These are phyloP conservation scores for Lolium perenne DNA, from an alignment of 176 grass and related monocot genomes.

Conservation along the genomic window DNA sequence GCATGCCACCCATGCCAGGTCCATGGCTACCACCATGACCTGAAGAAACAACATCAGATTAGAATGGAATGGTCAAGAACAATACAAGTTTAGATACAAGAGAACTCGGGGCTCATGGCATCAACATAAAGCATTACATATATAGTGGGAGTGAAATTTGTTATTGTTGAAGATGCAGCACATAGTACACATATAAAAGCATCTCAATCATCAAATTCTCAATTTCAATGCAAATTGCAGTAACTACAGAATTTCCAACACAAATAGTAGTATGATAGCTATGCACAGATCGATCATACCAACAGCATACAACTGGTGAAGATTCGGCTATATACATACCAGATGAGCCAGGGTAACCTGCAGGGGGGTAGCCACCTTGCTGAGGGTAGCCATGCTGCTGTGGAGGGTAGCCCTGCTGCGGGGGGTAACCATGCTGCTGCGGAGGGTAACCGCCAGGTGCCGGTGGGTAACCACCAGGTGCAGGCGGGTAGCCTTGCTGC, in stretches of 20 bases:
- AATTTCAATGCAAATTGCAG: not conserved
- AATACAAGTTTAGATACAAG: not conserved
- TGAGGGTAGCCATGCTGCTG: not conserved
- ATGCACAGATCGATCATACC: not conserved
- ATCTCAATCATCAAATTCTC: not conserved
- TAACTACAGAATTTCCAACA: not conserved
- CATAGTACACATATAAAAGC: not conserved
- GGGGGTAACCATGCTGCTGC: not conserved
- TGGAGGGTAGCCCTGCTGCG: not conserved
- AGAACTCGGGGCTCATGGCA: not conserved
- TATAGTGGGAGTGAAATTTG: not conserved
- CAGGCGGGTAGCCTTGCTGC: not conserved
- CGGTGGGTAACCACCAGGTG: too few relatives aligned
- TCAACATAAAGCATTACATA: not conserved
- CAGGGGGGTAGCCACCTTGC: slow-evolving; percentile 22
- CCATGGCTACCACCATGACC: slow-evolving; percentile 54
- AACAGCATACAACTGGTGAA: not conserved
- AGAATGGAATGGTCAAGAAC: not conserved
- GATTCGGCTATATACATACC: not conserved
- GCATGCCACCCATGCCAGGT: slow-evolving; percentile 38
- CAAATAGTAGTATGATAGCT: not conserved
- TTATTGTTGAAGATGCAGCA: not conserved
- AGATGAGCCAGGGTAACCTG: slow-evolving; percentile 18
- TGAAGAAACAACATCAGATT: not conserved
- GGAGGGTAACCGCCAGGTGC: not conserved